phyloP scores from a whole-genome alignment of 2,329 filamentous ascomycete species.

The Trichoderma polysporum region DNA sequence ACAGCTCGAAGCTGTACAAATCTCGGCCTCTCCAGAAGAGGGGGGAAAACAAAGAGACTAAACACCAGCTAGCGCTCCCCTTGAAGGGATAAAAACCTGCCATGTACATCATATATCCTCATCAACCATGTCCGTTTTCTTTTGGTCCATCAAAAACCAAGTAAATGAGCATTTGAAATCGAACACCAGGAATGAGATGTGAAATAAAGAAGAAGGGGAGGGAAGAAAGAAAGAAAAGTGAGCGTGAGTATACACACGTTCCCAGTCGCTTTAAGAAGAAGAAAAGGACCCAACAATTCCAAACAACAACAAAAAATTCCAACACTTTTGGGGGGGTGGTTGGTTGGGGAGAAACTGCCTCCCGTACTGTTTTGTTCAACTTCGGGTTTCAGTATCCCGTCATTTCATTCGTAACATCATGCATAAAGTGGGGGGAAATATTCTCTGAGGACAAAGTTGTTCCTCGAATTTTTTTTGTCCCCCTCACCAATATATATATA shows the following conservation, averaged over 20 bases:
- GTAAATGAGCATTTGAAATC: background rate
- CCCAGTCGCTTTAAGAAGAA: background rate
- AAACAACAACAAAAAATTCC: background rate
- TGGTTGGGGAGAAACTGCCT: background rate
- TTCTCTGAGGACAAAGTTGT: background rate
- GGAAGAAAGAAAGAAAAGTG: background rate
- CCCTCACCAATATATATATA: background rate
- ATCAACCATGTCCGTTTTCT: background rate
- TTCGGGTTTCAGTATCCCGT: constrained; percentile 17
- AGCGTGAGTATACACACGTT: background rate
- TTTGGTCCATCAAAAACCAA: background rate
- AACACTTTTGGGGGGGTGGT: background rate
- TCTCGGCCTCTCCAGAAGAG: background rate
- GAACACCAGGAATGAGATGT: background rate
- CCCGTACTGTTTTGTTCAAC: constrained; percentile 10
- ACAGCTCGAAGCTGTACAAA: background rate
- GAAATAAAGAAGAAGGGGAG: background rate
- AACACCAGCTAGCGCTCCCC: background rate
- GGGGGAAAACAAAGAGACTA: background rate
- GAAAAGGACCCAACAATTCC: background rate
- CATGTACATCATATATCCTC: constrained; percentile 15
- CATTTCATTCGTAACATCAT: constrained; percentile 9
- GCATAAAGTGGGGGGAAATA: background rate
- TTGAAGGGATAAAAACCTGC: background rate
- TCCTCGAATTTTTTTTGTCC: background rate